Percentiles rank a stretch among this genome's conserved stretches.
These are phyloP conservation scores for Oenanthe javanica DNA, from an alignment of 140 eudicot genomes.

Conservation along the genomic window DNA sequence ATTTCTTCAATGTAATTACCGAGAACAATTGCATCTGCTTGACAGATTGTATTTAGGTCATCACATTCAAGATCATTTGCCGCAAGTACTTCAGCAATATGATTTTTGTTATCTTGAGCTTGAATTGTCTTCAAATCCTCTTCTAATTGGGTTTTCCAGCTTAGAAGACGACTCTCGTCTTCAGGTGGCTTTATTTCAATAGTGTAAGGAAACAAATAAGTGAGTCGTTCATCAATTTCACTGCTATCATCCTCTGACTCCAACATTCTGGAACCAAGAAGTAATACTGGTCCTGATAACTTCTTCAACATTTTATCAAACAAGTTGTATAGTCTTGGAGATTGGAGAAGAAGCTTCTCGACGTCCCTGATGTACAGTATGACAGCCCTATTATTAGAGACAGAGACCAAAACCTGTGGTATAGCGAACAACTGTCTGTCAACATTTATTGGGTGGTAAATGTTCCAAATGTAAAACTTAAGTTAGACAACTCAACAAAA, in stretches of 20 bases:
- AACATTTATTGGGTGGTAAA: not conserved
- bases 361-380: slow-evolving; percentile 83
- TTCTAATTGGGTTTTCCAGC: slow-evolving; percentile 82
- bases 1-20: slow-evolving; percentile 77
- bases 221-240: slow-evolving; percentile 50
- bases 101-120: slow-evolving; percentile 77
- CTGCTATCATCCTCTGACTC: slow-evolving; percentile 36
- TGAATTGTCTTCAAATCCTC: slow-evolving; percentile 76
- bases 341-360: slow-evolving; percentile 66
- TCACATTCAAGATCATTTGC: slow-evolving; percentile 95
- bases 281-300: slow-evolving; percentile 64
- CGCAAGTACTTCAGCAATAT: slow-evolving; percentile 82
- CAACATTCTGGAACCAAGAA: slow-evolving; percentile 70
- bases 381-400: slow-evolving; percentile 53
- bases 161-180: slow-evolving; percentile 62
- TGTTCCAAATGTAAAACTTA: not conserved
- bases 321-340: slow-evolving; percentile 52
- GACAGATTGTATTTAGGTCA: slow-evolving; percentile 79
- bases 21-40: slow-evolving; percentile 66
- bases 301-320: slow-evolving; percentile 68
- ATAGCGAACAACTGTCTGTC: not conserved
- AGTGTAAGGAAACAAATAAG: slow-evolving; percentile 64
- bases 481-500: not conserved
- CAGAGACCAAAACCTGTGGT: slow-evolving; percentile 67
- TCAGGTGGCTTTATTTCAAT: slow-evolving; percentile 84